phyloP scores from a whole-genome alignment of 202 grass and related monocot genomes.

The Eragrostis tef region DNA sequence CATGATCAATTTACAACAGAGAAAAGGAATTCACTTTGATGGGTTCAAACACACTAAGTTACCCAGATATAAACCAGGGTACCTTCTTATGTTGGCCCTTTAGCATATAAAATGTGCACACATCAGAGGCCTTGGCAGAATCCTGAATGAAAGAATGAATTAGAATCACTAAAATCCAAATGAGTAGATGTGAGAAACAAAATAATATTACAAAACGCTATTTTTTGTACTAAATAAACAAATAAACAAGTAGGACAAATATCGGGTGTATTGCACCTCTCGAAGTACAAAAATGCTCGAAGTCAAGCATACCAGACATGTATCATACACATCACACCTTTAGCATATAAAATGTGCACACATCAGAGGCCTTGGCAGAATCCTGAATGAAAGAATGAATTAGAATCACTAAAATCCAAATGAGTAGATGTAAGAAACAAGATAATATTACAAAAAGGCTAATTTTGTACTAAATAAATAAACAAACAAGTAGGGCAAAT shows the following conservation, averaged over 20 bases:
- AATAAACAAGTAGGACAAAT: slow-evolving; percentile 41
- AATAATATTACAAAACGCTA: slow-evolving; percentile 39
- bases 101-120: slow-evolving; percentile 83
- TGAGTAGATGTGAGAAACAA: slow-evolving; percentile 36
- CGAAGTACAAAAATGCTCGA: slow-evolving; percentile 46
- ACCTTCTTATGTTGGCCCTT: slow-evolving; percentile 91
- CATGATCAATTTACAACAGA: slow-evolving; percentile 25
- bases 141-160: slow-evolving; percentile 85
- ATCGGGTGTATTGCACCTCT: slow-evolving; percentile 34
- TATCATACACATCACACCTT: slow-evolving; percentile 55
- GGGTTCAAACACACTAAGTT: slow-evolving; percentile 63
- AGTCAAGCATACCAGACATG: slow-evolving; percentile 47
- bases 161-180: slow-evolving; percentile 60
- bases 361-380: slow-evolving; percentile 70
- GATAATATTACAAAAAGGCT: slow-evolving; percentile 40
- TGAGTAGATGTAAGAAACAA: slow-evolving; percentile 37
- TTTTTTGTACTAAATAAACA: slow-evolving; percentile 49
- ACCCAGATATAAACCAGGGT: slow-evolving; percentile 93
- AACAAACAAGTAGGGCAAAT: slow-evolving; percentile 41
- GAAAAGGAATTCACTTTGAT: slow-evolving; percentile 38
- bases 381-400: slow-evolving; percentile 85
- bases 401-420: slow-evolving; percentile 60
- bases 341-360: slow-evolving; percentile 83
- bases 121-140: slow-evolving; percentile 70
- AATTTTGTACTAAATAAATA: slow-evolving; percentile 47